phyloP scores from a whole-genome alignment of 768 basidiomycete species.

The Lactifluus pinguis region DNA sequence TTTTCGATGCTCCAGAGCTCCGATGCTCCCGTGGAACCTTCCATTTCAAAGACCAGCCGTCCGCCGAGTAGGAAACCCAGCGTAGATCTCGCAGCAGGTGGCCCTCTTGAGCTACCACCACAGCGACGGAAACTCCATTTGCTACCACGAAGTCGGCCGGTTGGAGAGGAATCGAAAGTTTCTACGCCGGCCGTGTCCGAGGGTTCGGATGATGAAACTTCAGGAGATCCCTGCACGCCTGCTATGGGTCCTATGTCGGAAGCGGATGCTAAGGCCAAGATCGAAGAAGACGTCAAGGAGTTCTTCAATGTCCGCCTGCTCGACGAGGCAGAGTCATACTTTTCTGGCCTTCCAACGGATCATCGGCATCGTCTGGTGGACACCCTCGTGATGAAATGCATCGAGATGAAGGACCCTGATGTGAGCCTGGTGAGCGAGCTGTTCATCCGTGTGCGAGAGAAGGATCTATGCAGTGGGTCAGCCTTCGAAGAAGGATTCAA shows the following conservation, averaged over 20 bases:
- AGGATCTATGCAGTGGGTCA: slow-evolving; percentile 47
- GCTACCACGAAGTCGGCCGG: slow-evolving; percentile 66
- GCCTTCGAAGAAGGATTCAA: slow-evolving; percentile 70
- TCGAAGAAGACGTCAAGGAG: slow-evolving; percentile 77
- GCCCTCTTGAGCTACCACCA: slow-evolving; percentile 37
- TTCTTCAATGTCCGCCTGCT: slow-evolving; percentile 78
- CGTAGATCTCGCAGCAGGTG: slow-evolving; percentile 39
- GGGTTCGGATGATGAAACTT: slow-evolving; percentile 41
- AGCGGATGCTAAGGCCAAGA: slow-evolving; percentile 64
- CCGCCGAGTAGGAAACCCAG: slow-evolving; percentile 43
- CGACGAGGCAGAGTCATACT: slow-evolving; percentile 84
- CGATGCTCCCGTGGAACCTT: slow-evolving; percentile 45
- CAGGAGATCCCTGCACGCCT: slow-evolving; percentile 24
- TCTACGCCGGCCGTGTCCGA: slow-evolving; percentile 41
- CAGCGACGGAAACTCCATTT: slow-evolving; percentile 69
- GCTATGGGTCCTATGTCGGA: slow-evolving; percentile 45
- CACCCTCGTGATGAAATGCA: slow-evolving; percentile 60
- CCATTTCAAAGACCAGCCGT: slow-evolving; percentile 40
- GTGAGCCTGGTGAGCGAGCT: slow-evolving; percentile 70
- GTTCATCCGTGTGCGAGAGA: slow-evolving; percentile 53
- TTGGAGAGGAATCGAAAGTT: slow-evolving; percentile 34
- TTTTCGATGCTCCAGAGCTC: slow-evolving; percentile 72
- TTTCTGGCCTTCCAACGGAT: slow-evolving; percentile 57
- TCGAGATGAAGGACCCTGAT: slow-evolving; percentile 78
- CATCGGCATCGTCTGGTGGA: slow-evolving; percentile 63